Evolutionary conservation across 805 yeast species (phyloP).

Genomic region (Metschnikowia gelsemii): DNA sequence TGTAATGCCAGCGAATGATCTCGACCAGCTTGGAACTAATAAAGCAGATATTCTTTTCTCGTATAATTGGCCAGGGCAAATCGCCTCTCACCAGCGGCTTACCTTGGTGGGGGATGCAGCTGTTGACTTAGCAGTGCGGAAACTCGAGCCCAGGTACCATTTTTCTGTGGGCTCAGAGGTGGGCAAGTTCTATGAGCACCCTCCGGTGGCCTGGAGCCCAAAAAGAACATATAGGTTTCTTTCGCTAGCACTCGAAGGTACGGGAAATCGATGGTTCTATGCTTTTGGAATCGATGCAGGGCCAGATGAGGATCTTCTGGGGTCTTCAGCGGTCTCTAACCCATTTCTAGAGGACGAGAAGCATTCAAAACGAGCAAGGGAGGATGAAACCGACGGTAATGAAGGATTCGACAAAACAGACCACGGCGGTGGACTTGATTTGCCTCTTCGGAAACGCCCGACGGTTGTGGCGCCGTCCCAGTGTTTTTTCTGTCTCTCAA

Average conservation of each 20-base stretch:
- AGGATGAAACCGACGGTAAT: not conserved
- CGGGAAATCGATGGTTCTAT: constrained; percentile 65
- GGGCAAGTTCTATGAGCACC: constrained; percentile 52
- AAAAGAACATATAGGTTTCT: constrained; percentile 57
- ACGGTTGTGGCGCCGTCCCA: constrained; percentile 53
- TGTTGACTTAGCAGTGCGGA: constrained; percentile 48
- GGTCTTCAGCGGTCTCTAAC: constrained; percentile 16
- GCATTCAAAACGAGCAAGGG: constrained; percentile 5
- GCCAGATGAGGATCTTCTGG: constrained; percentile 21
- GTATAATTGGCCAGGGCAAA: constrained; percentile 57
- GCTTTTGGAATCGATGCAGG: constrained; percentile 49
- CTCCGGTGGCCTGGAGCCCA: constrained; percentile 57
- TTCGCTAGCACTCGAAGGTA: constrained; percentile 59
- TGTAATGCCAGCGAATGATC: constrained; percentile 10
- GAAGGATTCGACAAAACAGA: not conserved
- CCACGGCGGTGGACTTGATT: too few species aligned
- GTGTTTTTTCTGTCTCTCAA: constrained; percentile 84
- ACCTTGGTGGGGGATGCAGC: constrained; percentile 42
- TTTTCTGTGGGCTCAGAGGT: constrained; percentile 53
- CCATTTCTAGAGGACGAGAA: constrained; percentile 24
- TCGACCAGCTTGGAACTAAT: not conserved
- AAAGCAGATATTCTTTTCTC: constrained; percentile 55
- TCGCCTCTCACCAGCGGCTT: constrained; percentile 46
- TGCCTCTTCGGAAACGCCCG: too few species aligned
- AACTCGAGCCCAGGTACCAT: constrained; percentile 62